A percentile compares a stretch with the other conserved stretches of the same genome.
These are phyloP conservation scores for Glycyrrhiza uralensis DNA, from an alignment of 306 rosid species.

Conservation along the genomic window DNA sequence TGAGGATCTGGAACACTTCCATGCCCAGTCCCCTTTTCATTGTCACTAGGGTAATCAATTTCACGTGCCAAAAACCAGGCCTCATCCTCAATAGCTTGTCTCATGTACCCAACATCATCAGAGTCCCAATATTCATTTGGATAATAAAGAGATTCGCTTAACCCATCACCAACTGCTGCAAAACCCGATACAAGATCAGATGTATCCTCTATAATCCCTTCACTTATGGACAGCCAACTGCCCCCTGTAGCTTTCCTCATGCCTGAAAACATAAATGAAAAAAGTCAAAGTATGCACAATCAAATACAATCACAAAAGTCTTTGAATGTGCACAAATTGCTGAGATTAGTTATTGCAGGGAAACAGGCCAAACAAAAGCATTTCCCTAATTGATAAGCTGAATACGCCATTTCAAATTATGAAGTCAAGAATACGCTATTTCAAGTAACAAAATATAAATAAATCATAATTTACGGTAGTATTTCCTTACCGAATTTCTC, in stretches of 20 bases:
- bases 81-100: conserved; percentile 99
- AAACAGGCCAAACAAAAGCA: background rate
- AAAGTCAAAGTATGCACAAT: conserved; percentile 11
- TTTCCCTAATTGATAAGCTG: background rate
- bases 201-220: conserved; percentile 89
- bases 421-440: no score
- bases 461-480: no score
- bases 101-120: conserved; percentile 95
- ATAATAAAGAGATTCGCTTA: conserved; percentile 86
- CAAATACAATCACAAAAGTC: background rate
- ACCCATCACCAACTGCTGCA: conserved; percentile 93
- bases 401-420: no score
- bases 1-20: conserved; percentile 84
- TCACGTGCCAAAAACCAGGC: conserved; percentile 99
- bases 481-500: no score
- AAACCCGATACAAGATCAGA: conserved; percentile 97
- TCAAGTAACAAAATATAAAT: no score
- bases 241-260: conserved; percentile 76
- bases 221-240: conserved; percentile 92
- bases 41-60: conserved; percentile 97
- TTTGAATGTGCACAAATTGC: background rate
- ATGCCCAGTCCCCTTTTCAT: conserved; percentile 91
- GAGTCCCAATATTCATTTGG: conserved; percentile 98
- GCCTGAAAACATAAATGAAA: conserved; percentile 50
- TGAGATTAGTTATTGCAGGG: background rate